Base-by-base conservation (phyloP, 1,139 yeast genomes). In the Suhomyces anneliseae region DNA sequence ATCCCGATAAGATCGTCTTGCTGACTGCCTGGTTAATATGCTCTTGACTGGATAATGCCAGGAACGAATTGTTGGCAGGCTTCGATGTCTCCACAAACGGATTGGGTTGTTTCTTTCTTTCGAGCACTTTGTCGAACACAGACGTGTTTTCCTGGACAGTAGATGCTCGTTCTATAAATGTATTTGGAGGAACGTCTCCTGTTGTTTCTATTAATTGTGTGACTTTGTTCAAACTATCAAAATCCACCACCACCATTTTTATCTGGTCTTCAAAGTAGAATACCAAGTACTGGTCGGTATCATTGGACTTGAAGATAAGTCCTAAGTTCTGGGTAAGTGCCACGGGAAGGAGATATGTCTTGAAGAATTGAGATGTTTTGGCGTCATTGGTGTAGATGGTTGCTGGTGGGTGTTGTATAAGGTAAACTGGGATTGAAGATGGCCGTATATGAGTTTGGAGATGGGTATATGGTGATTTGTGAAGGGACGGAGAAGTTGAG, bases 1-100 rank as follows among this genome's bases (percentile, higher is more conserved):
- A 61, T 0, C 79, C 80, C 7, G 78, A 72, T 8, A 69, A 57
- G 7, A 74, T 67, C 14, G 73, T 58, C 48, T 70, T 70, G 44
- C 63, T 66, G 27, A 72, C 60, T 9, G 72, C 70, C 45, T 60
- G 65, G 45, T 65, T 62, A 27, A 70, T 61, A 47, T 71, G 76
- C 19, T 70, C 74, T 34, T 59, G 60, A 29, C 66, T 56, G 8
- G 60, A 57, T 8, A 68, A 54, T 1, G 55, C 54, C 60, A 58
- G 68, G 10, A 60, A 50, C 7, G 47, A 36, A 12, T 41, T 54
- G 40, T 39, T 42, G 36, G 12, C 15, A 7, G 55, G 54, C 29
- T 52, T 49, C 15, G 42, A 12, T 19, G 46, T 33, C 39, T 45
- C 48, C 10, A 45, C 37, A 31, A 47, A 56, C 53, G 36, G 60